Conservation (phyloP, 495 filamentous ascomycete genomes). For the Talaromyces proteolyticus region DNA sequence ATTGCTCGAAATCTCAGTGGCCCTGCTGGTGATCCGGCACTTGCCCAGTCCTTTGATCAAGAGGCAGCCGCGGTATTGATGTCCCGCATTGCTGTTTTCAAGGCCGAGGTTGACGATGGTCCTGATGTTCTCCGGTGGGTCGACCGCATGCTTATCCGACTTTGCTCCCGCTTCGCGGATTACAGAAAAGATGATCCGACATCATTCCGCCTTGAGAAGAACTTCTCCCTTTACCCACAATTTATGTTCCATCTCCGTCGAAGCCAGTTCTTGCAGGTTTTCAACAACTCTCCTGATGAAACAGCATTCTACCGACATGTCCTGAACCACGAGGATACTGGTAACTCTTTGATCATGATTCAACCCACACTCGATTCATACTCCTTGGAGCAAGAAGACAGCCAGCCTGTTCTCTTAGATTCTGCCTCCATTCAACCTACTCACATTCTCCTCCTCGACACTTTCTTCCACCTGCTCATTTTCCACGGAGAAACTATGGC, state of each 20-base stretch:
- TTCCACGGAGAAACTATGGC: conserved; percentile 98
- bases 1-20: conserved; percentile 88
- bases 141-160: conserved; percentile 94
- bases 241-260: conserved; percentile 99
- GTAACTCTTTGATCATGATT: conserved; percentile 97
- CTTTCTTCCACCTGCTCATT: conserved; percentile 99
- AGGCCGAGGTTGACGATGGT: conserved; percentile 97
- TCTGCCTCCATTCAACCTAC: conserved; percentile 93
- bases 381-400: conserved; percentile 88
- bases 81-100: conserved; percentile 97
- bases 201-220: conserved; percentile 97
- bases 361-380: conserved; percentile 98
- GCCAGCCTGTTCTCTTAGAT: conserved; percentile 87
- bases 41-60: conserved; percentile 97
- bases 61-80: conserved; percentile 97
- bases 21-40: conserved; percentile 91
- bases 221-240: conserved; percentile 98
- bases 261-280: conserved; percentile 97
- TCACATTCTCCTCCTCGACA: conserved; percentile 92
- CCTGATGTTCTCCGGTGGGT: conserved; percentile 99
- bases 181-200: conserved; percentile 98
- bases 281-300: conserved; percentile 99
- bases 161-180: conserved; percentile 96
- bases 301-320: conserved; percentile 98
- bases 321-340: conserved; percentile 93